Evolutionary conservation across 345 rosid species (phyloP).

Genomic region (Citrus unshiu): DNA sequence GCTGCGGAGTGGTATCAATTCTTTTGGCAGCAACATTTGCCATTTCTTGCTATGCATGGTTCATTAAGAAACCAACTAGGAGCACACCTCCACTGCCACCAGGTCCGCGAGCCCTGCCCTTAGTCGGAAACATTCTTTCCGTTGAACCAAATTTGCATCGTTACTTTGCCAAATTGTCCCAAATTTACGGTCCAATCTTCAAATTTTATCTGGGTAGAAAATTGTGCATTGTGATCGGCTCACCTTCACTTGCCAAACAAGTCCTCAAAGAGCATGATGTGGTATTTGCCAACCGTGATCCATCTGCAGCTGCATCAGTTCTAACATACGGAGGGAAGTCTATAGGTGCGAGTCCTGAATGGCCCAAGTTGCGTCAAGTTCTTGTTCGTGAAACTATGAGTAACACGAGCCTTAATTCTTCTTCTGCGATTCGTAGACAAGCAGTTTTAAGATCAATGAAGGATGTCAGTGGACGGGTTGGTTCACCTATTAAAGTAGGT

Average conservation of each 20-base stretch:
- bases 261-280: slow-evolving; percentile 22
- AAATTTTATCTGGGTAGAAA: slow-evolving; percentile 27
- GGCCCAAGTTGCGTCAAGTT: slow-evolving; percentile 22
- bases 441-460: slow-evolving; percentile 25
- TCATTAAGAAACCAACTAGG: slow-evolving; percentile 3
- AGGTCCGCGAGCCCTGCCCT: slow-evolving; percentile 23
- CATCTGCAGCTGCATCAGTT: background rate
- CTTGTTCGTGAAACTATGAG: slow-evolving; percentile 28
- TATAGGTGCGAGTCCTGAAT: slow-evolving; percentile 11
- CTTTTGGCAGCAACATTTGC: background rate
- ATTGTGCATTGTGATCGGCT: slow-evolving; percentile 15
- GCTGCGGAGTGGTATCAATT: too few relatives aligned
- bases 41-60: slow-evolving; percentile 5
- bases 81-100: slow-evolving; percentile 15
- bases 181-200: slow-evolving; percentile 26
- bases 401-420: slow-evolving; percentile 27
- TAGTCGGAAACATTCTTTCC: slow-evolving; percentile 25
- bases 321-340: slow-evolving; percentile 18
- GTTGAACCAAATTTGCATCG: slow-evolving; percentile 20
- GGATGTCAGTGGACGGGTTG: slow-evolving; percentile 10
- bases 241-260: slow-evolving; percentile 9
- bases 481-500: slow-evolving; percentile 37
- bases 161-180: slow-evolving; percentile 12
- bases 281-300: slow-evolving; percentile 26
- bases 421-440: slow-evolving; percentile 22